Evolutionary conservation across 2,329 filamentous ascomycete genomes (phyloP).

Genomic region (Exophiala calicioides): DNA sequence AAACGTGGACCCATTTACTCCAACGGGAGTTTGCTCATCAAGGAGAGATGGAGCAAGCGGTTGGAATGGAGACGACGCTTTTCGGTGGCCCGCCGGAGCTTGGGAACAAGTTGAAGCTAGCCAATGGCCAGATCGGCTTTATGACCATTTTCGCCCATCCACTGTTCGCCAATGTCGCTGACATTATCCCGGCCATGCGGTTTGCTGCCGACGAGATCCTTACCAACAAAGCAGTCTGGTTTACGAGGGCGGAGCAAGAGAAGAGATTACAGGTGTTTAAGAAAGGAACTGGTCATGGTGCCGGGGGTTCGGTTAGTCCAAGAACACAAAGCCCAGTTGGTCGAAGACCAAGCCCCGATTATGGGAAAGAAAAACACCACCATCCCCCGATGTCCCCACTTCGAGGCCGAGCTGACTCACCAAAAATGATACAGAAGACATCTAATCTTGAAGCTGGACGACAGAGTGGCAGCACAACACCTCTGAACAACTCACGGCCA

Average conservation of each 20-base stretch:
- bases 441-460: constrained; percentile 6
- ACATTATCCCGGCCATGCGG: constrained; percentile 79
- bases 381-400: constrained; percentile 26
- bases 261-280: constrained; percentile 51
- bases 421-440: constrained; percentile 2
- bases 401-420: constrained; percentile 13
- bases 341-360: background rate
- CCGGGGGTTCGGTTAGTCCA: constrained; percentile 29
- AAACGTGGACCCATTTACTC: constrained; percentile 89
- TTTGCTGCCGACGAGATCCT: constrained; percentile 83
- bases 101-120: constrained; percentile 78
- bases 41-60: constrained; percentile 83
- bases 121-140: constrained; percentile 87
- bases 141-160: constrained; percentile 96
- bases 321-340: constrained; percentile 28
- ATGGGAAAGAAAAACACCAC: constrained; percentile 11
- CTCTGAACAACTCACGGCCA: constrained; percentile 9
- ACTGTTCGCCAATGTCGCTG: constrained; percentile 82
- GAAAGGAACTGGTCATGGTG: constrained; percentile 35
- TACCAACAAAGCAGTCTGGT: constrained; percentile 73
- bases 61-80: constrained; percentile 83
- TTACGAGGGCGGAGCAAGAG: constrained; percentile 65
- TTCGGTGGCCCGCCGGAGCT: constrained; percentile 77
- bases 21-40: constrained; percentile 94
- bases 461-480: constrained; percentile 9